Conservation (phyloP, 805 yeast genomes). For the Cyberlindnera mississippiensis region DNA sequence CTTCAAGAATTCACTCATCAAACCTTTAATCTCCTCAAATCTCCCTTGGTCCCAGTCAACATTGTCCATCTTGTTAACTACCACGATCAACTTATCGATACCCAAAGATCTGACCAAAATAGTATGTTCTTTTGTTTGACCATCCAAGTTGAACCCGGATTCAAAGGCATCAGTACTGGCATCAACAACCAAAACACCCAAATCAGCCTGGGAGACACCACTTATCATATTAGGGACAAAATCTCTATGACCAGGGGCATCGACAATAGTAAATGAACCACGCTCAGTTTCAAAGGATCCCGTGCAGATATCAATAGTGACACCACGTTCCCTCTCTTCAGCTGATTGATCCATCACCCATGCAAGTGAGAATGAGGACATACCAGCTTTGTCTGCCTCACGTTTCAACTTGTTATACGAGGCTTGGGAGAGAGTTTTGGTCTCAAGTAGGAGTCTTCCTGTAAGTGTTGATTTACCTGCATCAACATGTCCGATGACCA, state of each 20-base stretch:
- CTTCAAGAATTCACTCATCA: conserved; percentile 76
- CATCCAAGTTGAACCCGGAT: conserved; percentile 93
- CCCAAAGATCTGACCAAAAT: conserved; percentile 86
- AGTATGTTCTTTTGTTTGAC: conserved; percentile 96
- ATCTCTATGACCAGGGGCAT: conserved; percentile 96
- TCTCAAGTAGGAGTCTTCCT: conserved; percentile 95
- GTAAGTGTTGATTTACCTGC: conserved; percentile 98
- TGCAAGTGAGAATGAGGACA: conserved; percentile 97
- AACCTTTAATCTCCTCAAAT: conserved; percentile 73
- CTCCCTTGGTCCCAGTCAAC: conserved; percentile 82
- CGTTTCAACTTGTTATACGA: conserved; percentile 95
- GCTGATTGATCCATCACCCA: conserved; percentile 94
- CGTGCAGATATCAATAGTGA: conserved; percentile 90
- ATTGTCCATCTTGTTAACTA: conserved; percentile 94
- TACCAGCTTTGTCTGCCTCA: conserved; percentile 97
- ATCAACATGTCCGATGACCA: conserved; percentile 99
- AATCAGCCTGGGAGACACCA: conserved; percentile 92
- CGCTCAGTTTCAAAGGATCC: conserved; percentile 92
- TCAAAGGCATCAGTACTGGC: conserved; percentile 94
- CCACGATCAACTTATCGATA: conserved; percentile 82
- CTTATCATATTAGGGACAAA: conserved; percentile 95
- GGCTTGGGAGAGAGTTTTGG: conserved; percentile 96
- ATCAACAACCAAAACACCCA: conserved; percentile 87
- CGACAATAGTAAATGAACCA: conserved; percentile 86
- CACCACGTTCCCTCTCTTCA: conserved; percentile 97